Evolutionary conservation across 2,329 filamentous ascomycete species (phyloP), one percentile per base, ranked within the genome.

Genomic region (Calonectria ilicicola): DNA sequence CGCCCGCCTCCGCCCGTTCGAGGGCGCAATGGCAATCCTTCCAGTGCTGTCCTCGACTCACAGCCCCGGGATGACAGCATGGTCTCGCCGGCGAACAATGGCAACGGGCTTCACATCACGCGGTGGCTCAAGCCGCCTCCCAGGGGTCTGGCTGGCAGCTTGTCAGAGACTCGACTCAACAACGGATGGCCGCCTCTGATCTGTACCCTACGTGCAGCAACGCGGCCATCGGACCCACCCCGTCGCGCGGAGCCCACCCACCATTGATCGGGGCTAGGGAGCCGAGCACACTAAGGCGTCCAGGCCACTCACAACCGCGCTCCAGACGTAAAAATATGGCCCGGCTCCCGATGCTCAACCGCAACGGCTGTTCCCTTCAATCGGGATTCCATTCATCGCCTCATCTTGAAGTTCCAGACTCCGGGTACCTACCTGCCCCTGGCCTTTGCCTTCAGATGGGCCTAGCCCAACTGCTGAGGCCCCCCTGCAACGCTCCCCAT

Each of bases 171-270:
- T n/a, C n/a, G n/a, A 70, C 60, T 51, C 35, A 35, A 23, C 46
- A 21, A 65, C 47, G 38, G 38, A 26, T 46, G 23, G 26, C 26
- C 65, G 29, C 40, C 47, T 58, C 9, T 74, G 74, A 78, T 79
- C 77, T 79, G 74, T 72, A 74, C 46, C 69, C 51, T 75, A 69
- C 72, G 75, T 73, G 67, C 62, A 67, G 63, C 65, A 72, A 72
- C 68, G 63, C 69, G 53, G 40, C 73, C 72, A 79, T 78, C 75
- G 74, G n/a, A n/a, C n/a, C n/a, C n/a, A n/a, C n/a, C n/a, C n/a
- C n/a, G n/a, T n/a, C n/a, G n/a, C n/a, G n/a, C n/a, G n/a, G n/a
- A n/a, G n/a, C n/a, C n/a, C n/a, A 60, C 69, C 68, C 72, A 62
- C 51, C 46, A 70, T 70, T 70, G 66, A 68, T 49, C 44, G 69